Evolutionary conservation across 179 eudicot species (phyloP).

Genomic region (Heliamphora pulchella): DNA sequence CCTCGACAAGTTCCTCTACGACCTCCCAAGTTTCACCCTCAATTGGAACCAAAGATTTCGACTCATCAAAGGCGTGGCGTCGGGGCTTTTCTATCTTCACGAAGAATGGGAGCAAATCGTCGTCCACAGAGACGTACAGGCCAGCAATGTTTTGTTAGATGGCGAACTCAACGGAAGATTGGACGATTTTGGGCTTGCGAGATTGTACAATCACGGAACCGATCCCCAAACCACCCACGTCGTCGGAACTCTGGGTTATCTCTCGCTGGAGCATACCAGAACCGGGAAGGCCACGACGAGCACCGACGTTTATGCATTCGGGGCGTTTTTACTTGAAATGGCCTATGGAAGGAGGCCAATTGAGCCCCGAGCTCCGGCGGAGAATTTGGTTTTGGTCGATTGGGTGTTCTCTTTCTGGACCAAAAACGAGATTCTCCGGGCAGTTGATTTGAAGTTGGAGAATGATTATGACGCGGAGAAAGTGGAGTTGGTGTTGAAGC

Average conservation of each 20-base stretch:
- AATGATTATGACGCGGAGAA: constrained; percentile 10
- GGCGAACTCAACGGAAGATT: constrained; percentile 23
- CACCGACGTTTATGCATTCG: constrained; percentile 24
- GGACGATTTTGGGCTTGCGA: constrained; percentile 33
- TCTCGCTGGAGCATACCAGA: constrained; percentile 29
- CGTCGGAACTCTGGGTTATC: constrained; percentile 35
- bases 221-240: constrained; percentile 30
- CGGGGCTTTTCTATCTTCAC: constrained; percentile 27
- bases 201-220: constrained; percentile 27
- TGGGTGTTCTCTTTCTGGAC: constrained; percentile 16
- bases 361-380: background rate
- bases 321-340: constrained; percentile 20
- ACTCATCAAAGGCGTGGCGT: constrained; percentile 33
- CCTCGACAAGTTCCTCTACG: constrained; percentile 25
- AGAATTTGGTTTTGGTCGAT: constrained; percentile 15
- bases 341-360: constrained; percentile 26
- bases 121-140: constrained; percentile 33
- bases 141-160: constrained; percentile 34
- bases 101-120: constrained; percentile 35
- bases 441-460: constrained; percentile 14
- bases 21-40: constrained; percentile 8
- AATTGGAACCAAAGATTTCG: constrained; percentile 22
- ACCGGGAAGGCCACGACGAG: constrained; percentile 18
- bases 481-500: constrained; percentile 15
- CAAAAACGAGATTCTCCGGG: constrained; percentile 5